Evolutionary conservation across 495 filamentous ascomycete species (phyloP), one percentile per base, ranked within the genome.

Genomic region (Parathielavia appendiculata): DNA sequence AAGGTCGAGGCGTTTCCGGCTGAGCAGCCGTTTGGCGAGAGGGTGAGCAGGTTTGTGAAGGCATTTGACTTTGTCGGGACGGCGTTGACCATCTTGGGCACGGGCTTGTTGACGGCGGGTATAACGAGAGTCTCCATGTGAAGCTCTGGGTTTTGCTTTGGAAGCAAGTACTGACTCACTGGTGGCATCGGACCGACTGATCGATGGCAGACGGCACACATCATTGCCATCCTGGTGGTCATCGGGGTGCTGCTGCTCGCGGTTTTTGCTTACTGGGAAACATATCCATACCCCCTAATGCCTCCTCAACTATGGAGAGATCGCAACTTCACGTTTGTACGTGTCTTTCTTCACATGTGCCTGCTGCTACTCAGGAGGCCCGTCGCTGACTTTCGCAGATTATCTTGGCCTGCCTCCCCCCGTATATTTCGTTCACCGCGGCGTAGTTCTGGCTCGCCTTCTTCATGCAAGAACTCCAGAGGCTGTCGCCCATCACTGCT

Each of bases 111-210:
- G 62, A 85, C 81, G 10, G 80, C 81, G 19, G 79, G 76, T 10
- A 75, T 89, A 53, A 84, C 82, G 84, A 86, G 68, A 66, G 80
- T 77, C 34, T n/a, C n/a, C n/a, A n/a, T n/a, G n/a, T n/a, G n/a
- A n/a, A n/a, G n/a, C n/a, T 5, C 5, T 20, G 38, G 14, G 11
- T 17, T 1, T 17, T 10, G 14, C 34, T 12, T 17, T 4, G 35
- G 19, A 23, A 13, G 36, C 10, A 14, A 14, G 30, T 12, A 10
- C 17, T 49, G 17, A 19, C 43, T 56, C 32, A 58, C 68, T 50
- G 71, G 45, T 48, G 72, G 72, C 36, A 64, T 77, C 17, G 76
- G 70, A 5, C 75, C 75, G 9, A 64, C 67, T 10, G 69, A 86
- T 46, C 84, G 86, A 22, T 89, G 86, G 86, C 64, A 66, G 35